Evolutionary conservation across 768 basidiomycete species (phyloP), one percentile per base, ranked within the genome.

Genomic region (Strobilomyces echinocephalus): DNA sequence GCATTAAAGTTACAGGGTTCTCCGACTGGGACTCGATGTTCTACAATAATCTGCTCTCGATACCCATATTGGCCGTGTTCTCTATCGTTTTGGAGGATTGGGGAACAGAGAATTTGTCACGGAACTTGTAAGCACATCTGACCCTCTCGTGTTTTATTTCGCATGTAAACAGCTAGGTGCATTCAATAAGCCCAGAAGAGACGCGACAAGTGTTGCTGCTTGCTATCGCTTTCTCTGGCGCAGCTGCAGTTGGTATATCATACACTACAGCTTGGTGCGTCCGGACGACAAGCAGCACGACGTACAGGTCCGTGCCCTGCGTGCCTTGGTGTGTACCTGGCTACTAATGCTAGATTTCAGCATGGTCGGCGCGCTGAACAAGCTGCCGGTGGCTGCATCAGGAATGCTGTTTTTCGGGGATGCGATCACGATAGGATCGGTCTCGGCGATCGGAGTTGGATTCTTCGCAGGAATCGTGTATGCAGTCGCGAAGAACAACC

Each of bases 231-330:
- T 94, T 98, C 71, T 97, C 95, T 21, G 97, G 97, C n/a, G 92
- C 91, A 0, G 94, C 91, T 6, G 95, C 97, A 5, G 97, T 97
- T 30, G 92, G 92, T 43, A 99, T 99, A 63, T 97, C 94, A 12
- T 99, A 94, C 68, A 93, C 94, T 8, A 99, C 97, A 8, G 95
- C 97, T 10, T 99, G 97, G 97, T 98, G 97, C 68, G 83, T 99
- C 31, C 85, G 97, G 45, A 87, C 87, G 20, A 97, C 95, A 28
- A 91, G 89, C 59, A 97, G 95, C 57, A 98, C 97, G 42, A 99
- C 97, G n/a, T 99, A 97, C 74, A 95, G 91, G 87, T 88, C 54
- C 46, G 78, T 61, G 21, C 40, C 21, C 49, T 14, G 40, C 16
- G 38, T 16, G 38, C 6, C 30, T 38, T 26, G 44, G 28, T 31